A percentile compares a stretch with the other conserved stretches of the same genome.
phyloP scores from a whole-genome alignment of 805 yeast genomes.

The Candida cerambycidarum region DNA sequence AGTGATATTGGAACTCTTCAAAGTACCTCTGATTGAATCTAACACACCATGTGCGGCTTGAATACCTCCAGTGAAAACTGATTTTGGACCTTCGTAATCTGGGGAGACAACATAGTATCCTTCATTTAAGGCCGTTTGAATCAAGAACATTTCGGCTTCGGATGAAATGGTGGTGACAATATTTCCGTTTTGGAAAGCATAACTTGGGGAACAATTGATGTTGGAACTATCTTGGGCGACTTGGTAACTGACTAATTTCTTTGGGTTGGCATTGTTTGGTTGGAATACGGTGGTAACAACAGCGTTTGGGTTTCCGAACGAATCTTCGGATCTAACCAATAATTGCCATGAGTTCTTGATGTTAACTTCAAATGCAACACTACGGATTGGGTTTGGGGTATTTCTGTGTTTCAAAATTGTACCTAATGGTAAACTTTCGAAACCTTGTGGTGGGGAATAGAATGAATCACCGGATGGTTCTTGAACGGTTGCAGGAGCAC shows the following conservation, averaged over 20 bases:
- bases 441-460: conserved; percentile 24
- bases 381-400: conserved; percentile 20
- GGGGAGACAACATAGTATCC: conserved; percentile 37
- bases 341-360: conserved; percentile 25
- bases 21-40: conserved; percentile 30
- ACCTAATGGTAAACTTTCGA: conserved; percentile 21
- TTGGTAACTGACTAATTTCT: conserved; percentile 28
- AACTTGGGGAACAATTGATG: conserved; percentile 29
- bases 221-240: conserved; percentile 29
- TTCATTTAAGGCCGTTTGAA: conserved; percentile 20
- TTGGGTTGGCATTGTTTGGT: conserved; percentile 28
- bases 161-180: conserved; percentile 12
- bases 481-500: not conserved
- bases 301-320: conserved; percentile 25
- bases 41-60: conserved; percentile 31
- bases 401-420: conserved; percentile 23
- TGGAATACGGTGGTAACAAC: conserved; percentile 27
- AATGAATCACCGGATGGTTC: conserved; percentile 23
- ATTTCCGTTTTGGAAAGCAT: conserved; percentile 19
- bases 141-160: conserved; percentile 18
- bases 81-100: conserved; percentile 35
- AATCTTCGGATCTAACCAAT: conserved; percentile 22
- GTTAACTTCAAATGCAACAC: conserved; percentile 19
- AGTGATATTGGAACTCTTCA: conserved; percentile 18
- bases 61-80: conserved; percentile 32